phyloP scores from a whole-genome alignment of 495 filamentous ascomycete genomes.

The Neurospora sp. region DNA sequence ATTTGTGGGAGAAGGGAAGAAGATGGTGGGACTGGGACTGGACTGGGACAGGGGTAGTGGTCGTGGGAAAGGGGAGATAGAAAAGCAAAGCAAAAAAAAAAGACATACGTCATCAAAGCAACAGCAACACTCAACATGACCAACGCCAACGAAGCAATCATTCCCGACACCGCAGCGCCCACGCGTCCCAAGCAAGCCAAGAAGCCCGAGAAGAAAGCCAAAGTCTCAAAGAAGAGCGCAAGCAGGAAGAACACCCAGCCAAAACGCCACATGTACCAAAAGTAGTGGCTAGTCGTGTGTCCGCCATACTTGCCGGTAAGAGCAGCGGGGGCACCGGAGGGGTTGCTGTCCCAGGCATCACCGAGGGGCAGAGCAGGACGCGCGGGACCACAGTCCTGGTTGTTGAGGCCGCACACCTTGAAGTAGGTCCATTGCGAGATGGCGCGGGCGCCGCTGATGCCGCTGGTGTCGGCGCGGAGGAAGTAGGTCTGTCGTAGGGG shows the following conservation, averaged over 20 bases:
- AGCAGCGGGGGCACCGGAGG: slow-evolving; percentile 25
- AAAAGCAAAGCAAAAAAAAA: not conserved
- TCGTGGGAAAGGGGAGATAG: not conserved
- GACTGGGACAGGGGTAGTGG: no score
- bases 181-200: slow-evolving; percentile 40
- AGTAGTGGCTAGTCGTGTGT: slow-evolving; percentile 36
- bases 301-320: slow-evolving; percentile 35
- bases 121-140: slow-evolving; percentile 38
- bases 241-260: slow-evolving; percentile 68
- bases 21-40: no score
- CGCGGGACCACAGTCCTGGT: slow-evolving; percentile 34
- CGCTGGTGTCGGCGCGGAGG: slow-evolving; percentile 61
- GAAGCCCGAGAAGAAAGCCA: slow-evolving; percentile 44
- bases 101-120: slow-evolving; percentile 42
- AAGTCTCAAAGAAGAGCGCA: slow-evolving; percentile 51
- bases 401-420: slow-evolving; percentile 48
- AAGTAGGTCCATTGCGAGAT: slow-evolving; percentile 82
- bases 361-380: slow-evolving; percentile 38
- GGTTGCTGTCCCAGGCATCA: slow-evolving; percentile 37
- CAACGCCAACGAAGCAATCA: slow-evolving; percentile 27
- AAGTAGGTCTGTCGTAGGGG: slow-evolving; percentile 74
- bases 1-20: not conserved
- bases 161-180: slow-evolving; percentile 33
- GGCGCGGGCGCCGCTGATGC: slow-evolving; percentile 53
- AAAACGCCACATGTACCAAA: slow-evolving; percentile 49